Conservation (phyloP, 495 filamentous ascomycete species). For the Articulospora tetracladia region DNA sequence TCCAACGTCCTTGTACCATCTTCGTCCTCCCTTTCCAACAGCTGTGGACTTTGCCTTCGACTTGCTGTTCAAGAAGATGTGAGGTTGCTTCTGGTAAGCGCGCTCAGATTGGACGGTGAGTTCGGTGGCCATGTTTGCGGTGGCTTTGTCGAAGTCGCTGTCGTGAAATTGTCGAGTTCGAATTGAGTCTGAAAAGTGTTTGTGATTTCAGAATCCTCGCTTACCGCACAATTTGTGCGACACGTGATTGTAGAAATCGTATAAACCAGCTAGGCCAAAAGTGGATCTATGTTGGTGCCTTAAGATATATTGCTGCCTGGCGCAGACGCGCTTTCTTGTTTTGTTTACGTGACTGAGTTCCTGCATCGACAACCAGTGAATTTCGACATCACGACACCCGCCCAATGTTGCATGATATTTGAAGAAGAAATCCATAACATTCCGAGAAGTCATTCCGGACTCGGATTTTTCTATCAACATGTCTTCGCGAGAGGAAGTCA, state of each 20-base stretch:
- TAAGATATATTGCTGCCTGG: neutral
- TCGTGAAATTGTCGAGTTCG: conserved; percentile 12
- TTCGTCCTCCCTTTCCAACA: conserved; percentile 77
- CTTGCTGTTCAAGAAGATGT: conserved; percentile 98
- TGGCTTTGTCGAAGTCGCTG: conserved; percentile 30
- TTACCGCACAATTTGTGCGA: conserved; percentile 3
- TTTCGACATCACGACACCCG: conserved; percentile 12
- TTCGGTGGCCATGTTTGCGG: conserved; percentile 95
- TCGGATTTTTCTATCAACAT: conserved; percentile 28
- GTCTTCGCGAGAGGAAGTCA: conserved; percentile 41
- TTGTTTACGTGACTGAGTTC: conserved; percentile 18
- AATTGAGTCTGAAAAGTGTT: neutral
- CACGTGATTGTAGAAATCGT: conserved; percentile 1
- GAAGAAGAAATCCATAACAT: conserved; percentile 9
- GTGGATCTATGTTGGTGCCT: neutral
- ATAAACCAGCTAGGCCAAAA: neutral
- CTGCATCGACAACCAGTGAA: conserved; percentile 5
- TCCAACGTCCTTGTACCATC: conserved; percentile 99
- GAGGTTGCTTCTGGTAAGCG: conserved; percentile 98
- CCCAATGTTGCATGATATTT: neutral
- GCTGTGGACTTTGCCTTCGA: conserved; percentile 76
- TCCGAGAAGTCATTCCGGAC: conserved; percentile 4
- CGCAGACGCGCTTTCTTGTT: conserved; percentile 11
- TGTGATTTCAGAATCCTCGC: conserved; percentile 11
- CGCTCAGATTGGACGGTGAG: conserved; percentile 97